Conservation (phyloP, 2,329 filamentous ascomycete genomes). For the Paracamarosporium sp. region DNA sequence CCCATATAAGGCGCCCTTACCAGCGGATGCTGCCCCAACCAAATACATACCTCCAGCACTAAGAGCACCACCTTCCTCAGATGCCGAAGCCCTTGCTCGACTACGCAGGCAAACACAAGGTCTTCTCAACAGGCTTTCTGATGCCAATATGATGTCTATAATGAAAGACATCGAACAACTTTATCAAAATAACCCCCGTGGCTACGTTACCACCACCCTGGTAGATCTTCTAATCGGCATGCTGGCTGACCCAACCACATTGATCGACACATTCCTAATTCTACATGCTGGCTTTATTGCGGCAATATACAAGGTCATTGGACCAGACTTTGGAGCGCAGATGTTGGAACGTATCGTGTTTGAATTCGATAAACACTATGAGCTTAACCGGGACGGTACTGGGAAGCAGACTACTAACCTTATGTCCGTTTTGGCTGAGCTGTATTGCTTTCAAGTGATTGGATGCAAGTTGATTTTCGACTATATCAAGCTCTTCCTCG, state of each 20-base stretch:
- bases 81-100: conserved; percentile 70
- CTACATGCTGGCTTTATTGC: conserved; percentile 89
- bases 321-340: conserved; percentile 88
- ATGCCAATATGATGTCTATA: conserved; percentile 86
- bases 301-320: conserved; percentile 84
- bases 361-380: conserved; percentile 73
- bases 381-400: conserved; percentile 44
- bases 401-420: conserved; percentile 74
- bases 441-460: conserved; percentile 92
- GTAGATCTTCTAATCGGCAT: conserved; percentile 80
- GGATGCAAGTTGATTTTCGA: conserved; percentile 87
- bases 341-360: conserved; percentile 80
- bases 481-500: conserved; percentile 80
- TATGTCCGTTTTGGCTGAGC: conserved; percentile 79
- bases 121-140: conserved; percentile 89
- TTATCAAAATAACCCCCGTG: conserved; percentile 84
- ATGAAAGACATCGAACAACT: conserved; percentile 81
- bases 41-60: conserved; percentile 94
- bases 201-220: conserved; percentile 82
- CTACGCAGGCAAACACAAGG: conserved; percentile 85
- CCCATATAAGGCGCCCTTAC: conserved; percentile 80
- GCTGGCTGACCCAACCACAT: conserved; percentile 76
- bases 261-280: conserved; percentile 90
- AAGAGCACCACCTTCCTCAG: conserved; percentile 67
- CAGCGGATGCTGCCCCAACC: conserved; percentile 51